These are phyloP conservation scores for Canavalia ensiformis DNA, from an alignment of 306 rosid genomes.

Conservation along the genomic window DNA sequence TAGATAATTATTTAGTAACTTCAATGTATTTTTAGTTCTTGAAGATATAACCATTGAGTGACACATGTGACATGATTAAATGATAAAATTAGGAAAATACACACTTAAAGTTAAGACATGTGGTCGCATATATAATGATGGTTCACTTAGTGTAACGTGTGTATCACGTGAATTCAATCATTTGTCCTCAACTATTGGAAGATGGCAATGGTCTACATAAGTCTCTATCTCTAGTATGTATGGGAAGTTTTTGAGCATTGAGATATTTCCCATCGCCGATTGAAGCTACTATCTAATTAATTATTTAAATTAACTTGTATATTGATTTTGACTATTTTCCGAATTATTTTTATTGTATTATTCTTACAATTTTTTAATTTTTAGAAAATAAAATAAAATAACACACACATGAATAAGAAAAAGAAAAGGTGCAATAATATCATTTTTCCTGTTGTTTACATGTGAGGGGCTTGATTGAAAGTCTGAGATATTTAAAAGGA, in stretches of 20 bases:
- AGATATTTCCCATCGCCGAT: too few species aligned
- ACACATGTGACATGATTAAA: background rate
- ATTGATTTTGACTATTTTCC: background rate
- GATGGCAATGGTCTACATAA: background rate
- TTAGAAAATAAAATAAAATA: background rate
- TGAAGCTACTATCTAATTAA: background rate
- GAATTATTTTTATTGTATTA: too few species aligned
- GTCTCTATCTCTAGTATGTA: background rate
- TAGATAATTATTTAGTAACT: background rate
- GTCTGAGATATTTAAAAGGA: conserved; percentile 30
- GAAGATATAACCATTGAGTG: too few species aligned
- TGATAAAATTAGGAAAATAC: background rate
- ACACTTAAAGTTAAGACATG: background rate
- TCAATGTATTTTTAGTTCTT: background rate
- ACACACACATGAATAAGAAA: background rate
- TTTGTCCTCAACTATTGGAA: background rate
- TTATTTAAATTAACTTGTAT: background rate
- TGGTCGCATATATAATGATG: background rate
- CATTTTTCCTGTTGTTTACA: conserved; percentile 9
- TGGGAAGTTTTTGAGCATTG: background rate
- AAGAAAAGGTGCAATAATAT: background rate
- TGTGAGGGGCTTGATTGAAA: conserved; percentile 17
- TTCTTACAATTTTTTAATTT: background rate
- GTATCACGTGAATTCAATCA: too few species aligned
- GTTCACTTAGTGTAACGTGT: too few species aligned